A percentile compares a stretch with the other conserved stretches of the same genome.
phyloP scores from a whole-genome alignment of 192 early-diverging fungal genomes.

The Backusella macrospora region DNA sequence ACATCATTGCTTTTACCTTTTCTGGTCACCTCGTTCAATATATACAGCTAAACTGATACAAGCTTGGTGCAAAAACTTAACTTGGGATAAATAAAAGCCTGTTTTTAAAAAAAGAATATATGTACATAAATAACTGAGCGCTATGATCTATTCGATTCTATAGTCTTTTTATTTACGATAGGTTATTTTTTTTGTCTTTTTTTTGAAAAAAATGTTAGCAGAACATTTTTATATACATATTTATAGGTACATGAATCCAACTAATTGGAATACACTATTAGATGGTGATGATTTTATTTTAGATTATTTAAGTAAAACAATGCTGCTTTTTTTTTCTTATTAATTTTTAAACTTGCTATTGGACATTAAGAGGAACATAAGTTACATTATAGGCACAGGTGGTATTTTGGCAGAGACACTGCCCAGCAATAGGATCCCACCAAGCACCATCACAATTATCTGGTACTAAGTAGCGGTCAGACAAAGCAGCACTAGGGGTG shows the following conservation, averaged over 20 bases:
- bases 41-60: constrained; percentile 6
- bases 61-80: neutral
- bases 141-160: too few species aligned
- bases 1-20: constrained; percentile 4
- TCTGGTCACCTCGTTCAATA: constrained; percentile 19
- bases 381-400: constrained; percentile 59
- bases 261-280: too few species aligned
- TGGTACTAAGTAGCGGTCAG: constrained; percentile 49
- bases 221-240: too few species aligned
- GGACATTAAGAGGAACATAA: constrained; percentile 22
- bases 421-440: constrained; percentile 68
- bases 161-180: too few species aligned
- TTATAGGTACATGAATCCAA: too few species aligned
- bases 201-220: too few species aligned
- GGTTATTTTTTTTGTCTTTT: too few species aligned
- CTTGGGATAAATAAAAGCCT: neutral
- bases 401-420: constrained; percentile 59
- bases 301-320: neutral
- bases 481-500: constrained; percentile 39
- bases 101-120: neutral
- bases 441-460: constrained; percentile 63
- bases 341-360: neutral
- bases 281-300: too few species aligned
- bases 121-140: too few species aligned
- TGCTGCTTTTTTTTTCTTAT: neutral